A percentile compares a stretch with the other conserved stretches of the same genome.
phyloP scores from a whole-genome alignment of 129 eudicot genomes.

The Rutidosis leptorrhynchoides region DNA sequence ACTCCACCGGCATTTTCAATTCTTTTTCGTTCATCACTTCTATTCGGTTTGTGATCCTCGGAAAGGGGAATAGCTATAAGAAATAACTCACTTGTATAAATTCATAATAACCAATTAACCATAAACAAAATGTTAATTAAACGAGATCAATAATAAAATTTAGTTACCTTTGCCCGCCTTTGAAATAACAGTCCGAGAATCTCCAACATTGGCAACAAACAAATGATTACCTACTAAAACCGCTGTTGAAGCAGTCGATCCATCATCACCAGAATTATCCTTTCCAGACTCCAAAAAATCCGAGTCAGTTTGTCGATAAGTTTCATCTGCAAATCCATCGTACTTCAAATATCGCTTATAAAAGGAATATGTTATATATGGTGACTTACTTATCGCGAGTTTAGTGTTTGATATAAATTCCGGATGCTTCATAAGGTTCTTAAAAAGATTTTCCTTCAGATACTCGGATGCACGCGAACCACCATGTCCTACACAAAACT shows the following conservation, averaged over 20 bases:
- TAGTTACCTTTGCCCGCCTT: conserved; percentile 72
- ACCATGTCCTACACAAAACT: conserved; percentile 72
- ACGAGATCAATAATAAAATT: background rate
- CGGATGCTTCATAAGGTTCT: conserved; percentile 73
- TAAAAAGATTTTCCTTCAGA: conserved; percentile 71
- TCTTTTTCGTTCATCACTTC: conserved; percentile 82
- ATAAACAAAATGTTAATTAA: background rate
- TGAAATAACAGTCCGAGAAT: conserved; percentile 81
- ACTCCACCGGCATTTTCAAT: conserved; percentile 93
- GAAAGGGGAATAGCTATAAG: conserved; percentile 77
- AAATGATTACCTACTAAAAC: conserved; percentile 80
- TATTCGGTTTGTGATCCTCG: conserved; percentile 90
- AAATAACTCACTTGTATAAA: background rate
- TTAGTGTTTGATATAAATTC: conserved; percentile 59
- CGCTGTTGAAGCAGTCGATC: conserved; percentile 94
- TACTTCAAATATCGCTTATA: no score
- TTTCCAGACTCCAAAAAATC: conserved; percentile 78
- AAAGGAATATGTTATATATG: background rate
- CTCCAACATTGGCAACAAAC: conserved; percentile 95
- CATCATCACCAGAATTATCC: conserved; percentile 81
- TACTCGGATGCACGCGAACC: conserved; percentile 89
- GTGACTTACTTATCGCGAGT: conserved; percentile 68
- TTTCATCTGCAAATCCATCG: conserved; percentile 53
- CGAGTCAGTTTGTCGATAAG: conserved; percentile 66
- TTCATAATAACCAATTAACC: background rate